These are phyloP conservation scores for Chrysoporthe deuterocubensis DNA, from an alignment of 2,329 filamentous ascomycete genomes.

Conservation along the genomic window DNA sequence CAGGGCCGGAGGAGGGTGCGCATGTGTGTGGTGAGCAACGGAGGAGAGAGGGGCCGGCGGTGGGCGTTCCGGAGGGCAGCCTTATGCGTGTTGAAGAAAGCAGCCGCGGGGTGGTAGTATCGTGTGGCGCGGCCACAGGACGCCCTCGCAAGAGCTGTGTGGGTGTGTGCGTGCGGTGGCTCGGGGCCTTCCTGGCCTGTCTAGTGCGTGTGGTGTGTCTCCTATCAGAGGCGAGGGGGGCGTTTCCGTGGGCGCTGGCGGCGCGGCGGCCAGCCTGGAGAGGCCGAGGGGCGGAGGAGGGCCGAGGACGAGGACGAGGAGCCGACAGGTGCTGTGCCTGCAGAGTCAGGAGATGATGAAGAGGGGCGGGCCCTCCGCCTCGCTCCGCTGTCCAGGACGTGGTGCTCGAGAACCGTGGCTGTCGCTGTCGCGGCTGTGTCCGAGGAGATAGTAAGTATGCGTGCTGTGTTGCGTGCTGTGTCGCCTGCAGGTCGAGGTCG, in stretches of 20 bases:
- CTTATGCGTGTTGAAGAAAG: constrained; percentile 25
- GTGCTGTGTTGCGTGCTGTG: too few species aligned
- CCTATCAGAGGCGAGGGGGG: constrained; percentile 10
- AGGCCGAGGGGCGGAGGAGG: not conserved
- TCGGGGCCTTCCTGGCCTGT: not conserved
- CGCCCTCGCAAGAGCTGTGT: not conserved
- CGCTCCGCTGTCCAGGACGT: too few species aligned
- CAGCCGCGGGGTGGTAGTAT: not conserved
- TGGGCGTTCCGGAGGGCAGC: constrained; percentile 18
- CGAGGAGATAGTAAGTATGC: too few species aligned
- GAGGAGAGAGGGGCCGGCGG: constrained; percentile 6
- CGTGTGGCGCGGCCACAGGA: not conserved
- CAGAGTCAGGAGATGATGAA: too few species aligned
- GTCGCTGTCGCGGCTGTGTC: too few species aligned
- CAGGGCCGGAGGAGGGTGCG: constrained; percentile 2
- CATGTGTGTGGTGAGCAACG: not conserved
- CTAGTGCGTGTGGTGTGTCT: not conserved
- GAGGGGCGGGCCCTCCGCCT: too few species aligned
- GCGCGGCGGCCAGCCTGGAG: not conserved
- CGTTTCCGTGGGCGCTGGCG: not conserved
- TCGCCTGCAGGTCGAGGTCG: too few species aligned
- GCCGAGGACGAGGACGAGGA: not conserved
- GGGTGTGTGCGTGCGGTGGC: not conserved
- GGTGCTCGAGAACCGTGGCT: too few species aligned
- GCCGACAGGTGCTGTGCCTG: not conserved